Percentiles rank a stretch among this genome's conserved stretches.
Evolutionary conservation across 2,329 filamentous ascomycete species (phyloP).

Genomic region (Aspergillus transmontanensis): DNA sequence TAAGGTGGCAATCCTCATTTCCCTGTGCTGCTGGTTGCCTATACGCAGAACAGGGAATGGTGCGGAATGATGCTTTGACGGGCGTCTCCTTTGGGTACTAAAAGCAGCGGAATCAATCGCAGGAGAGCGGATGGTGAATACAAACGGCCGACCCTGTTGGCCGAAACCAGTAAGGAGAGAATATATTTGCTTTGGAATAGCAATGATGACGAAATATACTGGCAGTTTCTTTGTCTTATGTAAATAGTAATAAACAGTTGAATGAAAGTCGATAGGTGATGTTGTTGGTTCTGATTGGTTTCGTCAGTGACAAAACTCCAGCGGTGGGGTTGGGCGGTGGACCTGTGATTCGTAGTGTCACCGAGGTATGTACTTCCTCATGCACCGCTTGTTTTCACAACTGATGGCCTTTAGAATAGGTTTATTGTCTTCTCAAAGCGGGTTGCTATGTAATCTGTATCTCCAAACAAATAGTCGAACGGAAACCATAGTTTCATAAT

Average conservation of each 20-base stretch:
- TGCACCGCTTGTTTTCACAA: too few species aligned
- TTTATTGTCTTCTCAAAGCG: too few species aligned
- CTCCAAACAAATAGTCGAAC: neutral
- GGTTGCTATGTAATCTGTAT: neutral
- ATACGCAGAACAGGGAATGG: neutral
- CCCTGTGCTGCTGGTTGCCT: conserved; percentile 11
- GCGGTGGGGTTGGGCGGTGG: neutral
- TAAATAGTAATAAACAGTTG: neutral
- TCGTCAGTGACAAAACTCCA: neutral
- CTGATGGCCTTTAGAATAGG: too few species aligned
- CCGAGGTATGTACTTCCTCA: too few species aligned
- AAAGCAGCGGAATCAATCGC: neutral
- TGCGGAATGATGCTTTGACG: neutral
- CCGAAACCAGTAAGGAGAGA: neutral
- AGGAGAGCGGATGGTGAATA: neutral
- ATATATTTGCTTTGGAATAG: neutral
- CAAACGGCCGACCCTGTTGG: neutral
- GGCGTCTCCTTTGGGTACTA: neutral
- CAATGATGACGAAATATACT: conserved; percentile 1
- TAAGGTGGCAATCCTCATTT: conserved; percentile 52
- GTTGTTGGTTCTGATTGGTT: conserved; percentile 4
- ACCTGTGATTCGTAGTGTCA: neutral
- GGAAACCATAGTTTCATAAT: neutral
- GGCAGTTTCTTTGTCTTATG: neutral
- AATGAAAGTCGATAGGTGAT: conserved; percentile 4